These are phyloP conservation scores for Arthrocladium fulminans DNA, from an alignment of 2,329 filamentous ascomycete genomes.

Conservation along the genomic window DNA sequence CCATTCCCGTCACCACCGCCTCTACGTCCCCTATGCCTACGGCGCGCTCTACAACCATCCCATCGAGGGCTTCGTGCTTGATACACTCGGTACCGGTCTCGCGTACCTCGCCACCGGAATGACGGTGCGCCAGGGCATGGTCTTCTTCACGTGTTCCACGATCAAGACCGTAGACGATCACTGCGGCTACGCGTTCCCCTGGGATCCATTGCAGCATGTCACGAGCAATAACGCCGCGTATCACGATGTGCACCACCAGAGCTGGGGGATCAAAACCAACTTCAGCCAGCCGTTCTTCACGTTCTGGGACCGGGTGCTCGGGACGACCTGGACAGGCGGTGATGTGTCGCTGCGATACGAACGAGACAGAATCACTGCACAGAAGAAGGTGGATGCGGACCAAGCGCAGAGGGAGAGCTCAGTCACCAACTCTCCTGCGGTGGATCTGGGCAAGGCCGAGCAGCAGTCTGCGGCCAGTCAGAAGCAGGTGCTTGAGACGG, in stretches of 20 bases:
- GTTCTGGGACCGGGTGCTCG: constrained; percentile 78
- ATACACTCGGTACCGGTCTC: constrained; percentile 77
- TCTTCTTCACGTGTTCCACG: constrained; percentile 79
- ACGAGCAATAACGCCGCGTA: constrained; percentile 94
- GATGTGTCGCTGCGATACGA: constrained; percentile 53
- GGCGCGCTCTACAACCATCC: constrained; percentile 96
- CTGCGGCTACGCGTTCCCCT: constrained; percentile 91
- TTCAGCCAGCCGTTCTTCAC: constrained; percentile 59
- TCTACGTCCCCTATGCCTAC: constrained; percentile 96
- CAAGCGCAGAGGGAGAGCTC: constrained; percentile 25
- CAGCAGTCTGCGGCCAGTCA: constrained; percentile 32
- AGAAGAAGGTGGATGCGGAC: constrained; percentile 48
- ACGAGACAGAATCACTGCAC: constrained; percentile 45
- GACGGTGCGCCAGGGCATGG: constrained; percentile 77
- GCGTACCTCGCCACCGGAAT: constrained; percentile 74
- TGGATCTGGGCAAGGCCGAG: constrained; percentile 26
- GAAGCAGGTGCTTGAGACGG: constrained; percentile 34
- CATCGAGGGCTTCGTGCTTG: constrained; percentile 84
- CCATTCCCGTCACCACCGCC: constrained; percentile 89
- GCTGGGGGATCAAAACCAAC: constrained; percentile 84
- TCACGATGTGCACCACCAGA: constrained; percentile 97
- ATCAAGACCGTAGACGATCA: constrained; percentile 98
- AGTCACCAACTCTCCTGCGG: constrained; percentile 22
- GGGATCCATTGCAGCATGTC: constrained; percentile 84
- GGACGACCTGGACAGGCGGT: constrained; percentile 72